Conservation (phyloP, 306 rosid genomes). For the Acacia melanoxylon region DNA sequence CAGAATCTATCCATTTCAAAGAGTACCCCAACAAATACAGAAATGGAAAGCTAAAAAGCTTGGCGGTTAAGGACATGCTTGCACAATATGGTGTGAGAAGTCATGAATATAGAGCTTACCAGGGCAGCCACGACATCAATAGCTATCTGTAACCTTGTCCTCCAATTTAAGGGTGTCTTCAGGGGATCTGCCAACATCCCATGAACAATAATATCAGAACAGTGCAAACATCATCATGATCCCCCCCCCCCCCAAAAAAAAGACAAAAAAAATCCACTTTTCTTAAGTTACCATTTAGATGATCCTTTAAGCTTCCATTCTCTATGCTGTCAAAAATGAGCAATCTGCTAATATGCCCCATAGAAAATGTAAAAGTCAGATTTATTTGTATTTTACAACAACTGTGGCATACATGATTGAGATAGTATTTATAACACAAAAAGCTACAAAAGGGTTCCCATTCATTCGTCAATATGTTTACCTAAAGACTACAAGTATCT, state of each 20-base stretch:
- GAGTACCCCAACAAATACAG: not conserved
- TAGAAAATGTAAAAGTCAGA: constrained; percentile 14
- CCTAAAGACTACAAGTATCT: not conserved
- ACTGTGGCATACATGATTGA: constrained; percentile 1
- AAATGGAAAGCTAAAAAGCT: not conserved
- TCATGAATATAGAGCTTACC: constrained; percentile 44
- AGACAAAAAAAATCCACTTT: not conserved
- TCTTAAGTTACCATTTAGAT: constrained; percentile 69
- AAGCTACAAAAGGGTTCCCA: not conserved
- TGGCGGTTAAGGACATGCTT: not conserved
- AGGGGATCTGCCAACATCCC: constrained; percentile 70
- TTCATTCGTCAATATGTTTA: not conserved
- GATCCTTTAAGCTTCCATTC: constrained; percentile 92
- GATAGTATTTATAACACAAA: not conserved
- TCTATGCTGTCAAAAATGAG: constrained; percentile 75
- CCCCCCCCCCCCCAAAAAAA: not conserved
- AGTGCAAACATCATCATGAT: constrained; percentile 13
- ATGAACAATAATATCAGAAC: constrained; percentile 26
- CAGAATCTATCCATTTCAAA: not conserved
- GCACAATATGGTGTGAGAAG: not conserved
- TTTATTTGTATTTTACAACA: not conserved
- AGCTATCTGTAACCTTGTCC: constrained; percentile 80
- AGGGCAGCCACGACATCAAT: constrained; percentile 80
- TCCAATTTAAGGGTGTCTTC: constrained; percentile 88
- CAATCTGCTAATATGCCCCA: constrained; percentile 51